Percentiles rank a stretch among this genome's conserved stretches.
Conservation (phyloP, 441 rosid genomes). For the Populus trichocarpa region DNA sequence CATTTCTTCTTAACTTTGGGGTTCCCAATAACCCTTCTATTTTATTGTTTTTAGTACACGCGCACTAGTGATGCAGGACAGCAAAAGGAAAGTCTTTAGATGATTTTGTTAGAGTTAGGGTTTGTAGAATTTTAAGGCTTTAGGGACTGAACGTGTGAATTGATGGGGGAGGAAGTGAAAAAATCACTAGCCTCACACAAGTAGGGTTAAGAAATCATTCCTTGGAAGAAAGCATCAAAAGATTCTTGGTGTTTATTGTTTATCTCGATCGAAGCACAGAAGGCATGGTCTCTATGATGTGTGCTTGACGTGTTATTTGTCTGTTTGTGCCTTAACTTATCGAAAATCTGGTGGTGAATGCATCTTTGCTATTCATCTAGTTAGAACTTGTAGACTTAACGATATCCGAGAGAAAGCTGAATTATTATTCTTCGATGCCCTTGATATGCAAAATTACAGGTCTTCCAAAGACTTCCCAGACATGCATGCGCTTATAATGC, state of each 20-base stretch:
- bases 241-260: neutral
- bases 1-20: neutral
- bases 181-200: neutral
- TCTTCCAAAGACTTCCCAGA: constrained; percentile 81
- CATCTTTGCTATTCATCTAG: constrained; percentile 24
- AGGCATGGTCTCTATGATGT: constrained; percentile 3
- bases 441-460: constrained; percentile 82
- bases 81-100: neutral
- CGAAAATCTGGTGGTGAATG: constrained; percentile 10
- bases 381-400: constrained; percentile 31
- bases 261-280: neutral
- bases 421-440: constrained; percentile 53
- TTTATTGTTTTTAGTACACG: neutral
- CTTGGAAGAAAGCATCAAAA: neutral
- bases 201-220: neutral
- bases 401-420: constrained; percentile 39
- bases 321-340: constrained; percentile 11
- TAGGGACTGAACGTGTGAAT: neutral
- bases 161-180: neutral
- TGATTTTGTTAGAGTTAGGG: neutral
- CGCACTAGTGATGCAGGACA: neutral
- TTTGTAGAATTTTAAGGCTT: neutral
- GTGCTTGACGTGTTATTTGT: constrained; percentile 2
- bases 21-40: neutral
- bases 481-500: constrained; percentile 91